phyloP scores from a whole-genome alignment of 2,329 filamentous ascomycete genomes.

The Colletotrichum tamarilloi region DNA sequence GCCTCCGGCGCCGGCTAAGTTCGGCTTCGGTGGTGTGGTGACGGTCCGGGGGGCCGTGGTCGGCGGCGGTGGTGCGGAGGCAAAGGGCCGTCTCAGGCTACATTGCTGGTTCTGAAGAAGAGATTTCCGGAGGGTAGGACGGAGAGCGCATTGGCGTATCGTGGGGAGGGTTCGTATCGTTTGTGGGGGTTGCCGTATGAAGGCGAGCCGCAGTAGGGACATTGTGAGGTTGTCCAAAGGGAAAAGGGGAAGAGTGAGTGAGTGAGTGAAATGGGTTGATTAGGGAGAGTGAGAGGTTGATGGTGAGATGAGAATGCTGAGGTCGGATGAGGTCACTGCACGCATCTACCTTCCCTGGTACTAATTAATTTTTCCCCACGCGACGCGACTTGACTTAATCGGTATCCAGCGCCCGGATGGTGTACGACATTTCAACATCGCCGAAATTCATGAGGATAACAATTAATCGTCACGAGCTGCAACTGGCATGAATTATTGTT shows the following conservation, averaged over 20 bases:
- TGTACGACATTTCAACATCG: neutral
- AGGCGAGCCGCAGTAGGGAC: slow-evolving; percentile 15
- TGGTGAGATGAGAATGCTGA: slow-evolving; percentile 22
- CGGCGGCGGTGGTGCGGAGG: slow-evolving; percentile 15
- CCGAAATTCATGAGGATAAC: neutral
- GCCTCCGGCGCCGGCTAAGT: slow-evolving; percentile 5
- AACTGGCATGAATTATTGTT: neutral
- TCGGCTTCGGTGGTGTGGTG: slow-evolving; percentile 1
- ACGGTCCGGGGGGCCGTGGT: neutral
- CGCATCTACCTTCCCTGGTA: neutral
- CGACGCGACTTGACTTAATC: slow-evolving; percentile 15
- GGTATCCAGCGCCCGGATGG: neutral
- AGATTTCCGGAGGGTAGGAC: slow-evolving; percentile 24
- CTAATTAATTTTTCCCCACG: neutral
- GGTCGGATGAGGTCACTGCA: slow-evolving; percentile 26
- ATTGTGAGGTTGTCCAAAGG: slow-evolving; percentile 10
- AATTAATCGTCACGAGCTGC: neutral
- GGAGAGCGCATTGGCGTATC: slow-evolving; percentile 19
- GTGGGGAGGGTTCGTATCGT: neutral
- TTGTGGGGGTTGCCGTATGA: neutral
- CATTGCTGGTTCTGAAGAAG: slow-evolving; percentile 14
- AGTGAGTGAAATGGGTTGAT: neutral
- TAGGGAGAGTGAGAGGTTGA: slow-evolving; percentile 8
- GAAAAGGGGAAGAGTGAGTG: neutral
- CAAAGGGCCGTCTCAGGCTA: slow-evolving; percentile 23